Evolutionary conservation across 441 rosid genomes (phyloP).

Genomic region (Euphorbia corollata): DNA sequence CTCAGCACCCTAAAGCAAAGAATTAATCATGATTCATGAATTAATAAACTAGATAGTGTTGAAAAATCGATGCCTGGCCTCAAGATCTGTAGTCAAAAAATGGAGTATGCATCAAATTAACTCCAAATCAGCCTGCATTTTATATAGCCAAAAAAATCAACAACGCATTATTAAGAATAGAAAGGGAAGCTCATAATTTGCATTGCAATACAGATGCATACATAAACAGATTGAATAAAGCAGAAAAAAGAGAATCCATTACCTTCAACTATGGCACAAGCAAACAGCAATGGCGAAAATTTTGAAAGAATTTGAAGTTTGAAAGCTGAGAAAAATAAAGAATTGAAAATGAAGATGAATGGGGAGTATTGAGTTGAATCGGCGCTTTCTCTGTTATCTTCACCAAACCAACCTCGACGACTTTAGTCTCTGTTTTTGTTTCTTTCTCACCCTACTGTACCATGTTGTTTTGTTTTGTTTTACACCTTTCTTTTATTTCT

Average conservation of each 20-base stretch:
- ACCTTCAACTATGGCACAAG: constrained; percentile 13
- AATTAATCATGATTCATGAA: not conserved
- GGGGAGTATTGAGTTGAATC: constrained; percentile 2
- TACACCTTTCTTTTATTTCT: not conserved
- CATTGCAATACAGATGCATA: not conserved
- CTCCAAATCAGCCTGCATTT: constrained; percentile 24
- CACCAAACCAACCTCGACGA: constrained; percentile 15
- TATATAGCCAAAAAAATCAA: not conserved
- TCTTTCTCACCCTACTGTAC: not conserved
- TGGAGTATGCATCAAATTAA: constrained; percentile 16
- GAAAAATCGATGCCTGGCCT: constrained; percentile 27
- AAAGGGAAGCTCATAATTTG: not conserved
- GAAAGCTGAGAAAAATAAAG: constrained; percentile 17
- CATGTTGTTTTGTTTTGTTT: not conserved
- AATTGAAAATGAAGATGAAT: not conserved
- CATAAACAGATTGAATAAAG: constrained; percentile 6
- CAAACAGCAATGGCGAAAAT: not conserved
- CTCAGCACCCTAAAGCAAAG: not conserved
- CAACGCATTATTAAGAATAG: constrained; percentile 5
- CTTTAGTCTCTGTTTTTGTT: not conserved
- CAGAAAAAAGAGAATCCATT: constrained; percentile 18
- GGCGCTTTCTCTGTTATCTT: constrained; percentile 25
- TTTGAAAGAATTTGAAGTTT: not conserved
- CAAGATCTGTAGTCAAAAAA: constrained; percentile 39
- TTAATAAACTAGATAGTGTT: constrained; percentile 7